Base-by-base conservation (phyloP, 1,139 yeast genomes). In the Scheffersomyces illinoinensis region DNA sequence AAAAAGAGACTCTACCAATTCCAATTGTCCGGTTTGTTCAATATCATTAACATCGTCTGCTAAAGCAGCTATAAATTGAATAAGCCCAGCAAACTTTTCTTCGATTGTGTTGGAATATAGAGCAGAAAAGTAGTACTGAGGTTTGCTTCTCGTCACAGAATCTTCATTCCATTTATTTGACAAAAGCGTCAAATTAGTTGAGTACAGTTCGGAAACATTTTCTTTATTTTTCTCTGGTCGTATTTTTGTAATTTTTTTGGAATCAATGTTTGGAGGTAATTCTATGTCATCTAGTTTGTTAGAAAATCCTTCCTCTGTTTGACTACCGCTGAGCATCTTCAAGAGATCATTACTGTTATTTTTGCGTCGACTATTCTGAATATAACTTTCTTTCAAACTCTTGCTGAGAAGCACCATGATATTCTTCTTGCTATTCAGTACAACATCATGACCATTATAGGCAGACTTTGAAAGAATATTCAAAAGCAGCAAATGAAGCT, bases 241-340 rank as follows among this genome's bases (percentile, higher is more conserved):
- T 12, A 67, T 47, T n/a, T 62, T 68, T 1, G 71, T 66, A 14
- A 78, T 62, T 48, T 71, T 74, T 21, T 62, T 68, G 0, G 79
- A 80, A 62, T 79, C 72, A 12, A 80, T 75, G 57, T 74, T 70
- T 1, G 78, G 74, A 0, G 84, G 84, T n/a, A 80, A 66, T 55
- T 77, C 76, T 24, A 80, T 72, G 43, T 72, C 67, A 56, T 80
- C 83, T 2, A 79, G 62, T 48, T 64, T 69, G 59, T 78, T 78
- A 1, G 55, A 54, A 7, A 8, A 14, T 48, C 8, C 18, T 46
- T 21, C 57, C 10, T 24, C 24, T 8, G 52, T 17, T 53, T 19
- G 51, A 24, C 20, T 23, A 20, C 55, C 55, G 6, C 24, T 20
- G 18, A 48, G 51, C n/a, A 20, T 18, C n/a, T 21, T 20, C 43